A percentile compares a stretch with the other conserved stretches of the same genome.
Conservation (phyloP, 768 basidiomycete genomes). For the Wakefieldia striispora region DNA sequence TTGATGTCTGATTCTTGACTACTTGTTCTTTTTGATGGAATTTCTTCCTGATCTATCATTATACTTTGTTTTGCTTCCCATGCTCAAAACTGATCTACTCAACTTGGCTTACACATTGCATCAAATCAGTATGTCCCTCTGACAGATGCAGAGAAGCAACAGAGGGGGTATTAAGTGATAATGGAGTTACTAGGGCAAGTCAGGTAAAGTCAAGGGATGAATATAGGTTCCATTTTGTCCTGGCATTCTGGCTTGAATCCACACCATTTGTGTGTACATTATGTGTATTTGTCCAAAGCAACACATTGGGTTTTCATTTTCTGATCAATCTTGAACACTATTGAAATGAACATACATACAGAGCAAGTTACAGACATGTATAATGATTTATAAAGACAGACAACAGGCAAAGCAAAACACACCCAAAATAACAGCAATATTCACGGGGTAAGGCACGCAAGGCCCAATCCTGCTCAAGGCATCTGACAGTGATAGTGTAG, state of each 20-base stretch:
- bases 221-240: too few species aligned
- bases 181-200: background rate
- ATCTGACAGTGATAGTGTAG: background rate
- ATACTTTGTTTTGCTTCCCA: background rate
- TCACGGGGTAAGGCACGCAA: background rate
- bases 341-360: background rate
- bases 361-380: background rate
- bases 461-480: background rate
- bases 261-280: too few species aligned
- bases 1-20: conserved; percentile 16
- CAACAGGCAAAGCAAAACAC: background rate
- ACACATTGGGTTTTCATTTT: too few species aligned
- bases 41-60: background rate
- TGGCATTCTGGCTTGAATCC: too few species aligned
- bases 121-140: conserved; percentile 61
- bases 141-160: conserved; percentile 56
- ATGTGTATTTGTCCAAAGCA: too few species aligned
- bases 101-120: background rate
- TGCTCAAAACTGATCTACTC: background rate
- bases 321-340: too few species aligned
- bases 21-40: background rate
- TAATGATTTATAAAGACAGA: conserved; percentile 17
- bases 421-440: background rate
- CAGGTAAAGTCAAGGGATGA: background rate
- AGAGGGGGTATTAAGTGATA: conserved; percentile 19